A percentile compares a stretch with the other conserved stretches of the same genome.
Evolutionary conservation across 2,329 filamentous ascomycete species (phyloP).

Genomic region (Pseudogymnoascus sp.): DNA sequence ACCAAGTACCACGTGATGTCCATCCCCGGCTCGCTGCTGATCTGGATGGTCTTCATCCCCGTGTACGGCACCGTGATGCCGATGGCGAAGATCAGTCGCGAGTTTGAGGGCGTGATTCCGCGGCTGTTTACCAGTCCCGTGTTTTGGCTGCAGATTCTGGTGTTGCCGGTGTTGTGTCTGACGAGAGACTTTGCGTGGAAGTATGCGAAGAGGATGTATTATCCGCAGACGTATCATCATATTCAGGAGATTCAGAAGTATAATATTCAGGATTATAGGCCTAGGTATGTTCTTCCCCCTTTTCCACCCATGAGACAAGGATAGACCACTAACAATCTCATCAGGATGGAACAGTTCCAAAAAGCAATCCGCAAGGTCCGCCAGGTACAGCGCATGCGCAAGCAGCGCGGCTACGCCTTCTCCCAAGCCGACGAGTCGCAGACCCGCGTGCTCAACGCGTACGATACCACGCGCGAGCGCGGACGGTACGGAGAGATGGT

Average conservation of each 20-base stretch:
- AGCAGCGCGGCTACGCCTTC: slow-evolving; percentile 97
- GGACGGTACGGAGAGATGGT: slow-evolving; percentile 91
- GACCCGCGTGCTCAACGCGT: slow-evolving; percentile 89
- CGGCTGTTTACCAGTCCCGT: slow-evolving; percentile 70
- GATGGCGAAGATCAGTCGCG: slow-evolving; percentile 67
- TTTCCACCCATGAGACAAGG: slow-evolving; percentile 16
- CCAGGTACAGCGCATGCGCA: slow-evolving; percentile 97
- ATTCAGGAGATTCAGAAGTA: slow-evolving; percentile 99
- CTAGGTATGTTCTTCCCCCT: slow-evolving; percentile 54
- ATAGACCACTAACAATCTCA: neutral
- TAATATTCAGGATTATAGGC: slow-evolving; percentile 97
- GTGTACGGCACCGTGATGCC: slow-evolving; percentile 82
- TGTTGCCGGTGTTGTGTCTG: slow-evolving; percentile 73
- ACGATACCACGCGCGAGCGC: slow-evolving; percentile 89
- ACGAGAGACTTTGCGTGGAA: slow-evolving; percentile 92
- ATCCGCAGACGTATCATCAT: slow-evolving; percentile 90
- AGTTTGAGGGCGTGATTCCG: slow-evolving; percentile 79
- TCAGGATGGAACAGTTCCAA: slow-evolving; percentile 98
- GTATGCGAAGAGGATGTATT: slow-evolving; percentile 95
- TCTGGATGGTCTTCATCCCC: slow-evolving; percentile 88
- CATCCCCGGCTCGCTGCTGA: slow-evolving; percentile 83
- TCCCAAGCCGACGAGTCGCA: slow-evolving; percentile 96
- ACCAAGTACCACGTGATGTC: slow-evolving; percentile 96
- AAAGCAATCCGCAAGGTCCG: slow-evolving; percentile 98
- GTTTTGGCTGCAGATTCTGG: slow-evolving; percentile 86